phyloP scores from a whole-genome alignment of 2,329 filamentous ascomycete genomes.

The Nigrospora oryzae region DNA sequence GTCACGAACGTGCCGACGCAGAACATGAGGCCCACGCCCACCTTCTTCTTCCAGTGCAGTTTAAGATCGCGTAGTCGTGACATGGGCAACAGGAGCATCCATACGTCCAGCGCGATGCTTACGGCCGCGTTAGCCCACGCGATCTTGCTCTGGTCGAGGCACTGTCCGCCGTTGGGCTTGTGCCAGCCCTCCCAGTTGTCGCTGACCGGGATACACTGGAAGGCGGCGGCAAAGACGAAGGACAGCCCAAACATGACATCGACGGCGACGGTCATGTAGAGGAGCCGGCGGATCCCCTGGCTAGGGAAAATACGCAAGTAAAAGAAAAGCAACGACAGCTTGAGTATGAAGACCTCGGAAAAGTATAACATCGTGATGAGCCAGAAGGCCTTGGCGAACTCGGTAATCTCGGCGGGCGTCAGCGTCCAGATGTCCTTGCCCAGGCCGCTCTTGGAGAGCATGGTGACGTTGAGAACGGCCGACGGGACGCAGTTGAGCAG shows the following conservation, averaged over 20 bases:
- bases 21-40: constrained; percentile 37
- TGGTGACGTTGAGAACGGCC: constrained; percentile 7
- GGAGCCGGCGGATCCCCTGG: constrained; percentile 5
- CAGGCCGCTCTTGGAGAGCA: constrained; percentile 11
- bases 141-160: constrained; percentile 21
- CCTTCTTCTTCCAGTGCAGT: constrained; percentile 38
- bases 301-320: constrained; percentile 27
- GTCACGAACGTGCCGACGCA: constrained; percentile 32
- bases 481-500: constrained; percentile 7
- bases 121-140: constrained; percentile 27
- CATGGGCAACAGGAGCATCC: constrained; percentile 33
- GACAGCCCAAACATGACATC: constrained; percentile 12
- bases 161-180: constrained; percentile 19
- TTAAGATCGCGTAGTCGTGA: constrained; percentile 29
- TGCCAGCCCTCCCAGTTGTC: constrained; percentile 29
- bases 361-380: constrained; percentile 10
- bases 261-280: constrained; percentile 12
- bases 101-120: constrained; percentile 31
- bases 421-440: constrained; percentile 19
- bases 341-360: constrained; percentile 20
- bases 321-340: constrained; percentile 28
- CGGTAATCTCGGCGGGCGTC: constrained; percentile 13
- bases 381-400: constrained; percentile 14
- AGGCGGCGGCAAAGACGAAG: constrained; percentile 15
- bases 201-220: constrained; percentile 23